Percentiles rank a stretch among this genome's conserved stretches.
Evolutionary conservation across 2,329 filamentous ascomycete species (phyloP).

Genomic region (Fonsecaea erecta): DNA sequence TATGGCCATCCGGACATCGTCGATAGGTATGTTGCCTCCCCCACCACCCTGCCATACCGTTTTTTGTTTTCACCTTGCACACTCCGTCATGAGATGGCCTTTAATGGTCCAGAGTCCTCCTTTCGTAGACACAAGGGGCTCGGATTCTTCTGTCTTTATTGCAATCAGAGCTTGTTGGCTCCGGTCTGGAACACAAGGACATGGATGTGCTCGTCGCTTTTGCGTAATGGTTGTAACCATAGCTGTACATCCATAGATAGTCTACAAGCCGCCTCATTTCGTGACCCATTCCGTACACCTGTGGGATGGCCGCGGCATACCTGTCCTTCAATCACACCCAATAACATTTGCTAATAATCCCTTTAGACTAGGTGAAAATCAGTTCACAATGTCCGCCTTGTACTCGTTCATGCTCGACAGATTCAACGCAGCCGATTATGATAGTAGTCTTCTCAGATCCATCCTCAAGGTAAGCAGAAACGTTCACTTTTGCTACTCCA

Average conservation of each 20-base stretch:
- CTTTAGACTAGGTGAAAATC: constrained; percentile 56
- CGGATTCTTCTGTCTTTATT: background rate
- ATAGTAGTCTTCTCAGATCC: constrained; percentile 50
- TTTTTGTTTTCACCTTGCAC: background rate
- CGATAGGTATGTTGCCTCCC: constrained; percentile 53
- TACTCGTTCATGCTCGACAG: constrained; percentile 57
- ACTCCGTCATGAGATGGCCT: background rate
- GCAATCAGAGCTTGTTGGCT: constrained; percentile 1
- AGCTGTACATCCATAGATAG: constrained; percentile 31
- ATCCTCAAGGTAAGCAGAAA: constrained; percentile 50
- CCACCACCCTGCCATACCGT: constrained; percentile 9
- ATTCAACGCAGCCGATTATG: constrained; percentile 53
- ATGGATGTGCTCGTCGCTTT: background rate
- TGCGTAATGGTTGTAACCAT: constrained; percentile 21
- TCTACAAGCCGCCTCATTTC: constrained; percentile 24
- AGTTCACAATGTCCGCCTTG: constrained; percentile 52
- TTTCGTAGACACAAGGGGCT: constrained; percentile 7
- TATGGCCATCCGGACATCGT: constrained; percentile 53
- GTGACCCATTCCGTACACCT: constrained; percentile 10
- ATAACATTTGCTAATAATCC: constrained; percentile 39
- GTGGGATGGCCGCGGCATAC: constrained; percentile 6
- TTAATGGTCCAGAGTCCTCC: background rate
- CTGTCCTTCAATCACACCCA: constrained; percentile 9
- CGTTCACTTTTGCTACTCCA: background rate
- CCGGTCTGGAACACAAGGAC: background rate